These are phyloP conservation scores for Dinochytrium kinnereticum DNA, from an alignment of 371 early-diverging fungal genomes.

Conservation along the genomic window DNA sequence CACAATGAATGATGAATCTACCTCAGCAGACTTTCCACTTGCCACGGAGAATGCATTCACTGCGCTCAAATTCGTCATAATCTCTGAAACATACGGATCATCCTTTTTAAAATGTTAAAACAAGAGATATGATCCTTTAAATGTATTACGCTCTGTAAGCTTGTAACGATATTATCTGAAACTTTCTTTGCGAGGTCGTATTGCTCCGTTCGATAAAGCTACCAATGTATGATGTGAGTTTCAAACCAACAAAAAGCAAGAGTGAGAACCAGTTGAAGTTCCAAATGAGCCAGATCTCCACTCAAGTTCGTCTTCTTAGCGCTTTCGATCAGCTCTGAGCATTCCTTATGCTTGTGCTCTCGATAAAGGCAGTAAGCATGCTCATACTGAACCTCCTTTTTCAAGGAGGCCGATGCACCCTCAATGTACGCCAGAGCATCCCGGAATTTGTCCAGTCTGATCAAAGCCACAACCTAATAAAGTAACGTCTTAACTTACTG, in stretches of 20 bases:
- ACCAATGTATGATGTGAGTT: constrained; percentile 11
- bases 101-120: constrained; percentile 14
- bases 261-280: constrained; percentile 67
- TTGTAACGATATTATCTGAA: constrained; percentile 23
- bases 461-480: constrained; percentile 57
- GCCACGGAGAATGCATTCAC: constrained; percentile 52
- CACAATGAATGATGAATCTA: background rate
- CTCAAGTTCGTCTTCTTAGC: constrained; percentile 21
- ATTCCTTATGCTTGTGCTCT: constrained; percentile 63
- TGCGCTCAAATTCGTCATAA: constrained; percentile 67
- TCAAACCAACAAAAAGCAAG: background rate
- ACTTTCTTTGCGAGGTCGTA: constrained; percentile 36
- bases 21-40: background rate
- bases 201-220: constrained; percentile 48
- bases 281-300: constrained; percentile 57
- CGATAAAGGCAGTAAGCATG: constrained; percentile 78
- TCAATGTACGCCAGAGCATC: constrained; percentile 65
- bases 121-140: background rate
- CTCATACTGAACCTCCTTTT: constrained; percentile 62
- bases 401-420: constrained; percentile 36
- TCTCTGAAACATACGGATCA: constrained; percentile 53
- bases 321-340: constrained; percentile 56
- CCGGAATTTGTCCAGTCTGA: constrained; percentile 71
- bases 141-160: background rate
- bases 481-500: background rate